Base-by-base conservation (phyloP, 2,329 filamentous ascomycete species). In the Atkinsonella texensis region DNA sequence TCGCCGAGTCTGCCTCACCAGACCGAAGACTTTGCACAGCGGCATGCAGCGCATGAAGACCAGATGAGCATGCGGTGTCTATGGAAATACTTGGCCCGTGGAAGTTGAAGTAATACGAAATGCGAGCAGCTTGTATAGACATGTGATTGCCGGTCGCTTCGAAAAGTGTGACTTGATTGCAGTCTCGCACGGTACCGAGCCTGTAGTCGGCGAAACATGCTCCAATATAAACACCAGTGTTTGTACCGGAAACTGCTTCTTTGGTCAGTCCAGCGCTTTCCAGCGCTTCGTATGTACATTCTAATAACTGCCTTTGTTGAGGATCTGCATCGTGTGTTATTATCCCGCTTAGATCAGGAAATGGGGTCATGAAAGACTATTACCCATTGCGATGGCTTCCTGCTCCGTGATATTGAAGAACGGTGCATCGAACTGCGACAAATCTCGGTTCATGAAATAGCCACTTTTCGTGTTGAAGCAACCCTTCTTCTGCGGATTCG, bases 101-200 rank as follows among this genome's bases (percentile, higher is more conserved):
- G 41, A 80, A 64, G 55, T 80, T 73, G 54, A 77, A 79, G 61
- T 72, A 75, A 55, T 79, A 74, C 1, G 75, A 78, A 17, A 80
- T 66, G 43, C 76, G 66, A 55, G 79, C 79, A 0, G 75, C 74
- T 55, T 77, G 69, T 62, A 80, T 76, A 11, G 73, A 73, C 58
- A 72, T 70, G 42, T 73, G 73, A 54, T 64, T 64, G 65, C 74
- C 73, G 23, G 74, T 76, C 31, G 71, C 72, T 55, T 76, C 73
- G 52, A 75, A 74, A 68, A 75, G 74, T 38, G 74, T 73, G 46
- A 74, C 68, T 3, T 70, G 71, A 51, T 73, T 68, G 2, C 70
- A 59, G 54, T 76, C 74, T 38, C 70, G 62, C 46, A 71, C 35
- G 3, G 70, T 59, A 42, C 71, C 69, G 1, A 68, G 67, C 55